These are phyloP conservation scores for Leccinum pachyderme DNA, from an alignment of 1,284 basidiomycete genomes.

Conservation along the genomic window DNA sequence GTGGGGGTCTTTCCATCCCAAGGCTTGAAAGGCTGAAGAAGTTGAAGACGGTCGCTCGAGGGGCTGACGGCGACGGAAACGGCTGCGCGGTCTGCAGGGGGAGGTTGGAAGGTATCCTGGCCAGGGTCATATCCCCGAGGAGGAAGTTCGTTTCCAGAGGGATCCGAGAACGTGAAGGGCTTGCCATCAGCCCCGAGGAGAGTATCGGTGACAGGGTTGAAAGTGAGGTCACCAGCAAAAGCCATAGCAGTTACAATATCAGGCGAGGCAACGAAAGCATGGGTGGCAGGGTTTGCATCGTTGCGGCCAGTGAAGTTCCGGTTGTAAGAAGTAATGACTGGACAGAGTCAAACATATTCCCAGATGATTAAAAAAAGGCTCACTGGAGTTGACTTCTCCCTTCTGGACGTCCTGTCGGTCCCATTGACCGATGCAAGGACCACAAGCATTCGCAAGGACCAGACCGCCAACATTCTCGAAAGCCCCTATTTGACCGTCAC, in stretches of 20 bases:
- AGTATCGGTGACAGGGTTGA: constrained; percentile 95
- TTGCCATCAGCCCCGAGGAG: constrained; percentile 94
- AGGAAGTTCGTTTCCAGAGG: constrained; percentile 89
- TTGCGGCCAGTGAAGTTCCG: constrained; percentile 99
- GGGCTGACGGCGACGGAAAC: constrained; percentile 89
- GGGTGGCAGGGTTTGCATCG: constrained; percentile 98
- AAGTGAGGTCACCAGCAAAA: constrained; percentile 91
- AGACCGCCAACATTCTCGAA: constrained; percentile 90
- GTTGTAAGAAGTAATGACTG: constrained; percentile 99
- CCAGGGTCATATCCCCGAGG: constrained; percentile 95
- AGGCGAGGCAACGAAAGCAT: constrained; percentile 98
- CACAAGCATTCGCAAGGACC: constrained; percentile 98
- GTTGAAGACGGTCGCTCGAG: constrained; percentile 92
- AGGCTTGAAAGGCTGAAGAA: constrained; percentile 85
- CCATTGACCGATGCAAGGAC: constrained; percentile 99
- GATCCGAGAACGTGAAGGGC: constrained; percentile 94
- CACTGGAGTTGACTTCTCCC: constrained; percentile 94
- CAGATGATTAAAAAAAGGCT: constrained; percentile 25
- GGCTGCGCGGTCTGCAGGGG: constrained; percentile 80
- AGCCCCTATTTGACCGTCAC: constrained; percentile 89
- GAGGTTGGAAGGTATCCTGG: constrained; percentile 95
- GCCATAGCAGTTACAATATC: constrained; percentile 98
- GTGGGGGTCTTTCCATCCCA: constrained; percentile 94
- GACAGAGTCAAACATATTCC: constrained; percentile 7
- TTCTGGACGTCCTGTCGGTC: constrained; percentile 96